Base-by-base conservation (phyloP, 2,329 filamentous ascomycete species). In the Pyricularia grisea region DNA sequence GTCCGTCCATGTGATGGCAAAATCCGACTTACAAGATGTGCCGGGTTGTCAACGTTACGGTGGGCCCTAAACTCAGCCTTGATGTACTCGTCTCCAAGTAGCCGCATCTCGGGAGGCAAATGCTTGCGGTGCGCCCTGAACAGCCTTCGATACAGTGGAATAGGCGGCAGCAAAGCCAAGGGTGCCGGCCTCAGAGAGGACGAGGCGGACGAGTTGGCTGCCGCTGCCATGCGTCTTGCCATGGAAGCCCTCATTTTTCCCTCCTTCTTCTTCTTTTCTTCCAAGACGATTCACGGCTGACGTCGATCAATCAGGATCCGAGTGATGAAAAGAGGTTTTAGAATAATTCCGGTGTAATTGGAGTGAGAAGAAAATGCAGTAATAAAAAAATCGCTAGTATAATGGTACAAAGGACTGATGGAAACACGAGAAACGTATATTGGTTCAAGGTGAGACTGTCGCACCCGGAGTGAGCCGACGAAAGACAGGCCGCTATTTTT, bases 11-110 rank as follows among this genome's bases (percentile, higher is more conserved):
- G 42, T 50, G 4, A 36, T 20, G 14, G n/a, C 17, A 63, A 63
- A 6, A 63, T 27, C 25, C 33, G 17, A 31, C 88, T 71, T 83
- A 96, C 93, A 79, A 99, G 88, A 77, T 98, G 94, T 30, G 92
- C 87, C 0, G 95, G 94, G 75, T 98, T 98, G 70, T 98, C 94
- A 66, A 96, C 87, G 42, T 88, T 85, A 70, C 86, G 86, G 76
- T 98, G 95, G 0, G 91, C 90, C 70, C 92, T 86, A 74, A 98
- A 99, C 81, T 99, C 95, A 65, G 88, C 87, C 81, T 96, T 97
- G 78, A 98, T 84, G 79, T 98, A 99, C 78, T 93, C 88, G 76
- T 99, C 95, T 4, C 95, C 95, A 9, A 99, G 81, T 4, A 97
- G 70, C 50, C 95, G 88, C 88, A 88, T 87, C 68, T 97, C 90